Evolutionary conservation across 2,329 filamentous ascomycete species (phyloP).

Genomic region (Cercospora sesami): DNA sequence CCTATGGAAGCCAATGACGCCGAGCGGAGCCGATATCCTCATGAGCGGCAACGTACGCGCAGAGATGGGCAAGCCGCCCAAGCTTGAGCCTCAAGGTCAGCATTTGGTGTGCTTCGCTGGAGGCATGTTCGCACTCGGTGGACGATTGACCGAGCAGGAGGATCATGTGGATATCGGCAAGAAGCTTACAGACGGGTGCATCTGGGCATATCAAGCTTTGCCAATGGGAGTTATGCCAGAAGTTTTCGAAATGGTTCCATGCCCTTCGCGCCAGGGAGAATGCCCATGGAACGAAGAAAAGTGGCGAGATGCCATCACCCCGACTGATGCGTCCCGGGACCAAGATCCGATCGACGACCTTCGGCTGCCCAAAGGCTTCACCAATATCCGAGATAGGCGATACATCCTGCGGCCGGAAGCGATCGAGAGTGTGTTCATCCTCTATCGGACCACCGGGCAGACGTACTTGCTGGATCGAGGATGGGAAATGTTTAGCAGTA

Average conservation of each 20-base stretch:
- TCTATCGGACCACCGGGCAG: conserved; percentile 61
- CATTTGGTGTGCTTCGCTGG: conserved; percentile 63
- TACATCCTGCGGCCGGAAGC: conserved; percentile 57
- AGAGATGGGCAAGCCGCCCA: conserved; percentile 27
- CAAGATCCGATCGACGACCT: conserved; percentile 25
- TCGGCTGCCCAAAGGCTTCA: conserved; percentile 48
- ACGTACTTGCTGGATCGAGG: conserved; percentile 47
- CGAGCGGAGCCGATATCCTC: conserved; percentile 49
- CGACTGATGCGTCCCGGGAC: conserved; percentile 40
- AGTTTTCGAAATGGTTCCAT: conserved; percentile 55
- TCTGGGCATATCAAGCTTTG: conserved; percentile 62
- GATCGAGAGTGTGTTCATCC: conserved; percentile 62
- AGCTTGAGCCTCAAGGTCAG: conserved; percentile 54
- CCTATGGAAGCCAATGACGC: conserved; percentile 53
- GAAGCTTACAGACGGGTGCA: conserved; percentile 60
- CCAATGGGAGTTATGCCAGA: conserved; percentile 64
- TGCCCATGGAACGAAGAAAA: conserved; percentile 58
- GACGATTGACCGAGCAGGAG: conserved; percentile 56
- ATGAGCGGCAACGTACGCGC: conserved; percentile 48
- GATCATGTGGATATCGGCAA: conserved; percentile 57
- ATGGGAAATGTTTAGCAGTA: conserved; percentile 54
- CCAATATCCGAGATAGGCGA: conserved; percentile 45
- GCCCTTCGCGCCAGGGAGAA: conserved; percentile 40
- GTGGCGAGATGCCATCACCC: conserved; percentile 47
- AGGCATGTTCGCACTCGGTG: conserved; percentile 63